Evolutionary conservation across 2,329 filamentous ascomycete genomes (phyloP), one percentile per base, ranked within the genome.

Genomic region (Stenocarpella maydis): DNA sequence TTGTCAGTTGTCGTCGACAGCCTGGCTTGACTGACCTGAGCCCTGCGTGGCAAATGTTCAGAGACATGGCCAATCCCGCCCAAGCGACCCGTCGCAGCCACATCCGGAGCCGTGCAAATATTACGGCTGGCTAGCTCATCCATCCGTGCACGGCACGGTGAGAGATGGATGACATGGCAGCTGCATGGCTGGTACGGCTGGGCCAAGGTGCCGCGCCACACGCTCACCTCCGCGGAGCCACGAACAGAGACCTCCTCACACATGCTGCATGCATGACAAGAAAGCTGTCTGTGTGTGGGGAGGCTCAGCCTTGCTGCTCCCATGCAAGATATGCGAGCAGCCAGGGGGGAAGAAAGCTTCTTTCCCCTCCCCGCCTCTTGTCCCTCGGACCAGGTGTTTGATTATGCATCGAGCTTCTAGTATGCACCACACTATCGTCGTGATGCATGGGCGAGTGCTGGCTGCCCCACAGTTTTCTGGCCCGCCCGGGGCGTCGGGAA

Each of bases 281-380:
- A n/a, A n/a, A n/a, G n/a, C n/a, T n/a, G n/a, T n/a, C n/a, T 47
- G 47, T 28, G 5, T 65, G 52, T 43, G 64, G n/a, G n/a, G n/a
- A n/a, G n/a, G 64, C 64, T 67, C 64, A 67, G 64, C 64, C 64
- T 49, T 37, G 52, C 47, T 37, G 52, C 47, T 55, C 39, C 34
- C 26, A 65, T 65, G 61, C 58, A 49, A n/a, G 5, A 15, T 50
- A 65, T 65, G 61, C 58, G 37, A 14, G 28, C 43, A 34, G 28
- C 14, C 39, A 60, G 12, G 28, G 31, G 34, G 21, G 12, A 17
- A 45, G 3, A 61, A 63, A 63, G 58, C 58, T 63, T 63, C 58
- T 63, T 49, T 63, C 17, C 58, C 31, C 12, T 21, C n/a, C 34
- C 41, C 34, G 12, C 34, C 34, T 10, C 34, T 17, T n/a, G n/a